Percentiles rank a stretch among this genome's conserved stretches.
phyloP scores from a whole-genome alignment of 768 basidiomycete genomes.

The Phanerodontia chrysosporium region DNA sequence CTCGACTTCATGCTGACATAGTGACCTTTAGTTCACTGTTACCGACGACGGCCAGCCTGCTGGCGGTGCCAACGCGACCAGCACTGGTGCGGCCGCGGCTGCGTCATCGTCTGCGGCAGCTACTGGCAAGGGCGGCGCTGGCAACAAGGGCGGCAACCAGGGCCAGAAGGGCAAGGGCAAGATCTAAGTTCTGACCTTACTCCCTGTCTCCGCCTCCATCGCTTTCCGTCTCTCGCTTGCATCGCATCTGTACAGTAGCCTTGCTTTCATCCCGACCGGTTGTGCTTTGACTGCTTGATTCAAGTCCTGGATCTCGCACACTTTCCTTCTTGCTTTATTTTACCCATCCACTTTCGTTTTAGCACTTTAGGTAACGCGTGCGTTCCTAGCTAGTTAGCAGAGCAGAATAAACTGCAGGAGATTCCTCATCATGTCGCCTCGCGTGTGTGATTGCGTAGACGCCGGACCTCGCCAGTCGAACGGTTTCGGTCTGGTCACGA shows the following conservation, averaged over 20 bases:
- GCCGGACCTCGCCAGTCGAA: background rate
- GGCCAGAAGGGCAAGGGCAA: background rate
- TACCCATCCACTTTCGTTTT: background rate
- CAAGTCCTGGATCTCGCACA: background rate
- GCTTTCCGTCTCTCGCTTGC: background rate
- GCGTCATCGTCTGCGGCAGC: conserved; percentile 10
- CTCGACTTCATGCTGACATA: background rate
- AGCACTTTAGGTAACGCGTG: conserved; percentile 1
- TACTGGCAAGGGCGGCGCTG: background rate
- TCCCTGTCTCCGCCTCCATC: background rate
- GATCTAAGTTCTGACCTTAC: background rate
- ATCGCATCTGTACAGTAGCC: background rate
- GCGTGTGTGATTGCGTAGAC: background rate
- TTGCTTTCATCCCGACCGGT: background rate
- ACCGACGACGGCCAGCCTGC: conserved; percentile 16
- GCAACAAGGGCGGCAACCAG: background rate
- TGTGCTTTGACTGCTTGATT: background rate
- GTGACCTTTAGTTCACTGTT: conserved; percentile 21
- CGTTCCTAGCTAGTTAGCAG: conserved; percentile 2
- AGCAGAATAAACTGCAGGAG: conserved; percentile 5
- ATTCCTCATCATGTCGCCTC: background rate
- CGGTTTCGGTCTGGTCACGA: background rate
- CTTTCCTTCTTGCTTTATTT: background rate
- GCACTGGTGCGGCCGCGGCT: conserved; percentile 3
- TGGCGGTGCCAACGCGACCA: conserved; percentile 9